phyloP scores from a whole-genome alignment of 2,329 filamentous ascomycete genomes.

The Fusarium bactridioides region DNA sequence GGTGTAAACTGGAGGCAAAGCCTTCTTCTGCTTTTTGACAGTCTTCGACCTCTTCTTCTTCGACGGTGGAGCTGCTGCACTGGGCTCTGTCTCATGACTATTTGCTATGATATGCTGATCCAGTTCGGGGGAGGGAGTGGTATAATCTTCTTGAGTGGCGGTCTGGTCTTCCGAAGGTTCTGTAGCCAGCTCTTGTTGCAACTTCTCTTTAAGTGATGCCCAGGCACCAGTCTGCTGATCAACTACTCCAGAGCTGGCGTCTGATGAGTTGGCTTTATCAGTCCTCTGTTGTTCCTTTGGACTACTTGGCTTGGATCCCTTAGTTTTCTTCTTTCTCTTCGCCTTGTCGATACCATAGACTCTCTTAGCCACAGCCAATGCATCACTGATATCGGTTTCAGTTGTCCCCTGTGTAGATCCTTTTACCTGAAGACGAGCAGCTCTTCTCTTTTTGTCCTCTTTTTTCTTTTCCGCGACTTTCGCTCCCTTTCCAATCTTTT shows the following conservation, averaged over 20 bases:
- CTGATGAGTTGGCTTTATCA: neutral
- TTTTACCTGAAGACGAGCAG: neutral
- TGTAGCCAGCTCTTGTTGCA: conserved; percentile 27
- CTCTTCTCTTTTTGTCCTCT: neutral
- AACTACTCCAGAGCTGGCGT: neutral
- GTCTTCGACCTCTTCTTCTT: neutral
- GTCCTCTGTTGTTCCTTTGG: neutral
- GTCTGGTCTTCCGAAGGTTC: neutral
- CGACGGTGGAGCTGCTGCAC: neutral
- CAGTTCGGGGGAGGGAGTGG: neutral
- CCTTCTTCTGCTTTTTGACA: neutral
- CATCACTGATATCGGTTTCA: conserved; percentile 29
- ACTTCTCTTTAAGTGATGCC: conserved; percentile 42
- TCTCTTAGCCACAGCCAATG: conserved; percentile 36
- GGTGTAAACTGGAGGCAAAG: conserved; percentile 38
- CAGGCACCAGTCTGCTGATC: conserved; percentile 32
- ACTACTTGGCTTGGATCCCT: neutral
- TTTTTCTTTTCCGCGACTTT: neutral
- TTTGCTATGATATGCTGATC: neutral
- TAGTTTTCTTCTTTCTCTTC: neutral
- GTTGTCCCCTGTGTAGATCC: neutral
- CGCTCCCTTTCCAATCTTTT: neutral
- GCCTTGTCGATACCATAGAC: conserved; percentile 34
- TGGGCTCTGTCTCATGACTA: neutral
- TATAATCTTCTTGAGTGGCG: neutral